phyloP scores from a whole-genome alignment of 805 yeast genomes.

The Metschnikowia continentalis region DNA sequence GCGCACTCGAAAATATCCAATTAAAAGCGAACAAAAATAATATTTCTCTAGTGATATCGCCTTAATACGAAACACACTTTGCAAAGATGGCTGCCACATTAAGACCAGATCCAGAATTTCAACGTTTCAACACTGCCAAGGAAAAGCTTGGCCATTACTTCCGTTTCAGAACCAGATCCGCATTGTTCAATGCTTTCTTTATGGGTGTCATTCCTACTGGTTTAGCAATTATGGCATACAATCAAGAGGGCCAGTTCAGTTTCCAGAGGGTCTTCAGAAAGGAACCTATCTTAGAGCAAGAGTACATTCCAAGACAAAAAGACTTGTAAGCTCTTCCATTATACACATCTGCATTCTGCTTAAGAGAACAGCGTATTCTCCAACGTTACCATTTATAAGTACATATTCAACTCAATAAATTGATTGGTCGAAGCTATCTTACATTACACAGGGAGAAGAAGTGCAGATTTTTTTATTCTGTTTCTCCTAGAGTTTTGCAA shows the following conservation, averaged over 20 bases:
- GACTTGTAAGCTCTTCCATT: slow-evolving; percentile 27
- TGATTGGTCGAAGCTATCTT: background rate
- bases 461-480: background rate
- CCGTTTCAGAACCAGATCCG: slow-evolving; percentile 39
- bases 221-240: slow-evolving; percentile 34
- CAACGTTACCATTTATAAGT: background rate
- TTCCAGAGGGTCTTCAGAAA: slow-evolving; percentile 34
- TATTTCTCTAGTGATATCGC: background rate
- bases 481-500: background rate
- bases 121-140: slow-evolving; percentile 39
- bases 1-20: slow-evolving; percentile 17
- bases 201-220: slow-evolving; percentile 40
- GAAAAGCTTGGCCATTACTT: slow-evolving; percentile 40
- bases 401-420: background rate
- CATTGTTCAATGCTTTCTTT: slow-evolving; percentile 29
- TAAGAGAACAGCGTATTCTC: background rate
- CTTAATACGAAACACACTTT: background rate
- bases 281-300: slow-evolving; percentile 31
- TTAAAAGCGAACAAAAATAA: slow-evolving; percentile 14
- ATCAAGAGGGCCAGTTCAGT: slow-evolving; percentile 34
- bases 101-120: slow-evolving; percentile 39
- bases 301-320: slow-evolving; percentile 41
- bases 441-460: background rate
- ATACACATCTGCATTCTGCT: background rate
- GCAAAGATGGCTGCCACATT: slow-evolving; percentile 40